Evolutionary conservation across 2,329 filamentous ascomycete species (phyloP), one percentile per base, ranked within the genome.

Genomic region (Alternaria consortialis): DNA sequence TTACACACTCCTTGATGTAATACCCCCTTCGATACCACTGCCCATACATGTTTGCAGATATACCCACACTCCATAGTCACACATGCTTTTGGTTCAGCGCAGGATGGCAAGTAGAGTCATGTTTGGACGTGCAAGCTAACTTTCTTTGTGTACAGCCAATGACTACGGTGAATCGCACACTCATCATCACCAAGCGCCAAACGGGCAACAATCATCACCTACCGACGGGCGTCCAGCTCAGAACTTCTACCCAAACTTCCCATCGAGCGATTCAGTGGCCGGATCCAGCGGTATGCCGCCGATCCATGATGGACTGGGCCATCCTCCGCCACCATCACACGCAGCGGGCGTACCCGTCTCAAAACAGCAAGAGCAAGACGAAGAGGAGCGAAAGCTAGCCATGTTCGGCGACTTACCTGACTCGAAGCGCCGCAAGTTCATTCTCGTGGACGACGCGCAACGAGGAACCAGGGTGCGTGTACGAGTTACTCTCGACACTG

Each of bases 351-450:
- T 80, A 7, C 77, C 80, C 39, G 80, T 79, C n/a, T 78, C 77
- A 31, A 80, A 81, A 66, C 79, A 85, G 69, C 83, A 85, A 62
- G 68, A 72, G 53, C 80, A 86, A 67, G 83, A 86, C 60, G 83
- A 85, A 63, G 84, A 89, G 71, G 86, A 87, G 63, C 76, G 77
- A 82, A 90, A 84, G 53, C 86, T 88, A 15, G 88, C 89, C 50
- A 87, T 97, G 44, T 97, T 97, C 78, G 92, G 93, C 50, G 91
- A 95, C 67, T 86, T 97, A 53, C 93, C 94, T 1, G 93, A 95
- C 73, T 89, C 90, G 53, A 97, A 97, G 82, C 92, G 93, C 74
- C 91, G 94, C 76, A 98, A 97, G 80, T 98, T 98, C 79, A 97
- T 98, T 69, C 87, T 98, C 9, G 93, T 98, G 29, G 94, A 97